phyloP scores from a whole-genome alignment of 148 eudicot species.

The Rhododendron vialii region DNA sequence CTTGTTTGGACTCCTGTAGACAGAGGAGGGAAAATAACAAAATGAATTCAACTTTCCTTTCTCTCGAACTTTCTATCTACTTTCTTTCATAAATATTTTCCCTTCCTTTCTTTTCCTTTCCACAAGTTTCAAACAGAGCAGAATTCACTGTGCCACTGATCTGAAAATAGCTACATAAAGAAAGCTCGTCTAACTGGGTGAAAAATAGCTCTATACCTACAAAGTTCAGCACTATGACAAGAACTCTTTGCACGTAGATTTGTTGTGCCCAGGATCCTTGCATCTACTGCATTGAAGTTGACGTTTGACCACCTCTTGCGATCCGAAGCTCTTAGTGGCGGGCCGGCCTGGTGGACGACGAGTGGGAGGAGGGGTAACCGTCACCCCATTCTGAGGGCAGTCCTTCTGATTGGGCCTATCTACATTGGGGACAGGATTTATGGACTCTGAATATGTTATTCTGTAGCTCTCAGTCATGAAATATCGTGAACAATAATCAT shows the following conservation, averaged over 20 bases:
- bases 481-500: constrained; percentile 68
- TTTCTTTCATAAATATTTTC: no score
- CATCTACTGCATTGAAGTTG: constrained; percentile 86
- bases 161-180: neutral
- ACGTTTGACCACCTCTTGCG: constrained; percentile 58
- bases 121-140: no score
- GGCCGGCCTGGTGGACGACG: constrained; percentile 92
- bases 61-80: no score
- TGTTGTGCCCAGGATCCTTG: constrained; percentile 87
- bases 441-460: constrained; percentile 60
- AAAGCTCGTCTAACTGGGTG: neutral
- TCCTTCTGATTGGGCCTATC: constrained; percentile 40
- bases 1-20: no score
- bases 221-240: constrained; percentile 23
- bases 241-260: constrained; percentile 67
- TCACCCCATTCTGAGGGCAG: constrained; percentile 36
- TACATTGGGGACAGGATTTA: constrained; percentile 48
- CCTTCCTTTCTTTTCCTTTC: no score
- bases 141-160: neutral
- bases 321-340: constrained; percentile 47
- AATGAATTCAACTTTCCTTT: no score
- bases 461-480: constrained; percentile 58
- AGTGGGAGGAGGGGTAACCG: constrained; percentile 88
- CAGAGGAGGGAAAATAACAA: no score
- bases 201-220: constrained; percentile 17